These are phyloP conservation scores for Xylaria scruposa DNA, from an alignment of 495 filamentous ascomycete genomes.

Conservation along the genomic window DNA sequence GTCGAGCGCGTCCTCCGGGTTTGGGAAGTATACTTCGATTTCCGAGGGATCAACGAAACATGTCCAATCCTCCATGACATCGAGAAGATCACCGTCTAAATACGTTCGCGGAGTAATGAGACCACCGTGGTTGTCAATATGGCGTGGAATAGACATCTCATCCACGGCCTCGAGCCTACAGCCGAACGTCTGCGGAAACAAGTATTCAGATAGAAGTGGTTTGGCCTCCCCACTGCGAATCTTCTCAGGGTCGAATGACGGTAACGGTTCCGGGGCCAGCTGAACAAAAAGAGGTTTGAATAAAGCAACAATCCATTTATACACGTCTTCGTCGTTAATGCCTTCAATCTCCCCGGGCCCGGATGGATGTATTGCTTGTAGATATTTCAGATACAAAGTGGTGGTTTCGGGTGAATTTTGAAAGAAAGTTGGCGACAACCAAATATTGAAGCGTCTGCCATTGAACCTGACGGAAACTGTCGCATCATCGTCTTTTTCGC, in stretches of 20 bases:
- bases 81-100: slow-evolving; percentile 2
- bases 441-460: slow-evolving; percentile 29
- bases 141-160: slow-evolving; percentile 28
- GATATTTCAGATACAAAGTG: slow-evolving; percentile 30
- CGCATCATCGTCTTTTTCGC: slow-evolving; percentile 22
- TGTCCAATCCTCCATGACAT: slow-evolving; percentile 19
- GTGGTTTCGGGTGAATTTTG: slow-evolving; percentile 25
- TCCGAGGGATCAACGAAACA: slow-evolving; percentile 25
- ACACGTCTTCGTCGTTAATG: slow-evolving; percentile 9
- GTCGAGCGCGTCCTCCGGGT: slow-evolving; percentile 23
- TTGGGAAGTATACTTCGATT: slow-evolving; percentile 26
- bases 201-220: slow-evolving; percentile 31
- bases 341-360: slow-evolving; percentile 20
- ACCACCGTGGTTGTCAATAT: slow-evolving; percentile 20
- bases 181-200: slow-evolving; percentile 28
- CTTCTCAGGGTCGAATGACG: slow-evolving; percentile 32
- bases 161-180: slow-evolving; percentile 28
- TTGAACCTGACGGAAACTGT: slow-evolving; percentile 29
- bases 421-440: slow-evolving; percentile 28
- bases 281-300: slow-evolving; percentile 29
- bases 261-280: slow-evolving; percentile 26
- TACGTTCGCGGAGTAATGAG: neutral
- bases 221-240: slow-evolving; percentile 27
- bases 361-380: slow-evolving; percentile 18
- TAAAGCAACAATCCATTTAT: slow-evolving; percentile 19